Evolutionary conservation across 768 basidiomycete genomes (phyloP).

Genomic region (Russula griseocarnosa): DNA sequence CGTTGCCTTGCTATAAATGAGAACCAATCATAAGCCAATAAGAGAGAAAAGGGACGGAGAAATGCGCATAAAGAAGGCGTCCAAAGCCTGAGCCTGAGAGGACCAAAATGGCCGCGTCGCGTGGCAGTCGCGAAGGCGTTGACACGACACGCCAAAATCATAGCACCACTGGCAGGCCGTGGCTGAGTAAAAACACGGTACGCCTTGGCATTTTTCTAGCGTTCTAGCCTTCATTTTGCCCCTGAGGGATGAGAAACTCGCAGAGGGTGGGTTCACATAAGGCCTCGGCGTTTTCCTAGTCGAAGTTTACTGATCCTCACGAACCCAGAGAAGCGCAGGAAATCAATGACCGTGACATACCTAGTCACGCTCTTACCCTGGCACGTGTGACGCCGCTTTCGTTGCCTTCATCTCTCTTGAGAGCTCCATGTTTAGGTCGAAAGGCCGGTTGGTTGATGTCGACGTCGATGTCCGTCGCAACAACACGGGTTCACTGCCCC

Average conservation of each 20-base stretch:
- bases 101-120: background rate
- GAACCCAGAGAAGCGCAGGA: background rate
- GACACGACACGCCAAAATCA: constrained; percentile 19
- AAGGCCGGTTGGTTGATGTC: too few species aligned
- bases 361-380: background rate
- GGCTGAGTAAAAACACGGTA: background rate
- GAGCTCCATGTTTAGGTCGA: too few species aligned
- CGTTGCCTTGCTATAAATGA: constrained; percentile 15
- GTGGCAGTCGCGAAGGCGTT: constrained; percentile 11
- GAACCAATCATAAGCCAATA: constrained; percentile 8
- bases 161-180: constrained; percentile 1
- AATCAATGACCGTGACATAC: background rate
- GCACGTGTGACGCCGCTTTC: background rate
- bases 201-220: constrained; percentile 6
- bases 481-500: background rate
- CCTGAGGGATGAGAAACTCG: constrained; percentile 1
- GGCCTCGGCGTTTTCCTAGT: constrained; percentile 18
- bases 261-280: constrained; percentile 6
- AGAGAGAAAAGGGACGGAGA: background rate
- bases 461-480: too few species aligned
- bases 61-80: constrained; percentile 14
- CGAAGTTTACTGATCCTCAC: background rate
- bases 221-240: constrained; percentile 23
- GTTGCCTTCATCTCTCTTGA: background rate
- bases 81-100: constrained; percentile 3